These are phyloP conservation scores for Raphanus raphanistrum DNA, from an alignment of 345 rosid species.

Conservation along the genomic window DNA sequence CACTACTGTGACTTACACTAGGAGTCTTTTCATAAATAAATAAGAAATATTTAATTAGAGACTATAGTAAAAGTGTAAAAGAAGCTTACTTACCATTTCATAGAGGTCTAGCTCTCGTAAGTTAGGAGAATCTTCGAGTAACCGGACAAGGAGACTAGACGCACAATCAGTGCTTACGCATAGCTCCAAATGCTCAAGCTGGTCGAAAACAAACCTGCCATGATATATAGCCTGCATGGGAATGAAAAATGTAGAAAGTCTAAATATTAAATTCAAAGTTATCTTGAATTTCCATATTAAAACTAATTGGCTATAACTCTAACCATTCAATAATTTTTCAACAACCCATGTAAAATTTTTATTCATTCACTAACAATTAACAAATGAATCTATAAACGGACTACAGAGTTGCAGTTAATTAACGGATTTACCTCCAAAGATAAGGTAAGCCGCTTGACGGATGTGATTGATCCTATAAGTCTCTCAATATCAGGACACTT, in stretches of 20 bases:
- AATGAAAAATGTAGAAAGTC: not conserved
- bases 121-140: constrained; percentile 14
- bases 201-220: not conserved
- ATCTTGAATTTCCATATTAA: not conserved
- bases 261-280: not conserved
- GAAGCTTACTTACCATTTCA: not conserved
- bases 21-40: not conserved
- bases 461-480: constrained; percentile 13
- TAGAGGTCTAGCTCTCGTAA: not conserved
- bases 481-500: not conserved
- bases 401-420: not conserved
- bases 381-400: not conserved
- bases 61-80: not conserved
- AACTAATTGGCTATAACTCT: not conserved
- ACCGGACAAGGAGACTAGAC: not conserved
- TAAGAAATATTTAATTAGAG: not conserved
- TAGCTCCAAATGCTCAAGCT: constrained; percentile 16
- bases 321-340: not conserved
- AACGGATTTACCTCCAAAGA: not conserved
- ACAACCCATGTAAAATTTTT: not conserved
- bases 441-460: constrained; percentile 1
- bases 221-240: not conserved
- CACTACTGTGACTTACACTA: not conserved
- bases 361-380: not conserved
- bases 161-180: not conserved